Percentiles rank a stretch among this genome's conserved stretches.
Conservation (phyloP, 2,329 filamentous ascomycete genomes). For the Coniella lustricola region DNA sequence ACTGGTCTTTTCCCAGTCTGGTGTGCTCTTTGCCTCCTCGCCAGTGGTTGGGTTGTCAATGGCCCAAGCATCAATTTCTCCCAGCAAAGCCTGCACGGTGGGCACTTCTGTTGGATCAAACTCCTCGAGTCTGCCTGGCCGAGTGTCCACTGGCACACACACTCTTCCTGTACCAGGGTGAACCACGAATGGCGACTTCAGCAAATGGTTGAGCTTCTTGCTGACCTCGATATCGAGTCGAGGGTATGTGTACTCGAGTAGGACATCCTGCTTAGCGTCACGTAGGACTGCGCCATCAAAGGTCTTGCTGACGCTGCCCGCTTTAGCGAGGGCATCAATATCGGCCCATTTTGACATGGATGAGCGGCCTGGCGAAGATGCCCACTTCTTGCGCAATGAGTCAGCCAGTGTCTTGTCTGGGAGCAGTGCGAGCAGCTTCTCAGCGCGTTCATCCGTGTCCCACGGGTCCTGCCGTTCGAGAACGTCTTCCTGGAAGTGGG, state of each 20-base stretch:
- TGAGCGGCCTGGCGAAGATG: conserved; percentile 67
- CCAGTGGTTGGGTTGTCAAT: conserved; percentile 36
- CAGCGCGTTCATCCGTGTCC: conserved; percentile 59
- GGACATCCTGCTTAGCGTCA: conserved; percentile 91
- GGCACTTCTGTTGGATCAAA: conserved; percentile 89
- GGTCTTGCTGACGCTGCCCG: conserved; percentile 58
- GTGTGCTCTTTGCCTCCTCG: conserved; percentile 35
- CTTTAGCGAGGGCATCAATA: conserved; percentile 79
- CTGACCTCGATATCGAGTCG: conserved; percentile 94
- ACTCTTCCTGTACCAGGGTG: conserved; percentile 91
- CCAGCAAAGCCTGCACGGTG: conserved; percentile 73
- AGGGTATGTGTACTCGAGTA: conserved; percentile 96
- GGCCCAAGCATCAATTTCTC: conserved; percentile 81
- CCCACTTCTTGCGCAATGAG: conserved; percentile 84
- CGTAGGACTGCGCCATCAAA: conserved; percentile 69
- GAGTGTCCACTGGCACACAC: conserved; percentile 86
- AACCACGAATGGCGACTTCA: conserved; percentile 94
- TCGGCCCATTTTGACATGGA: conserved; percentile 87
- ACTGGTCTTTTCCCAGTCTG: conserved; percentile 96
- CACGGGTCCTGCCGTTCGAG: conserved; percentile 84
- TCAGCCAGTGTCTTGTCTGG: conserved; percentile 73
- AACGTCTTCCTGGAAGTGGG: conserved; percentile 77
- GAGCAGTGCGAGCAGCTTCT: conserved; percentile 75
- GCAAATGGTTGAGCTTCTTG: conserved; percentile 95
- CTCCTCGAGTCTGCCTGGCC: conserved; percentile 51